Percentiles rank a stretch among this genome's conserved stretches.
Conservation (phyloP, 2,329 filamentous ascomycete species). For the Aspergillus alliaceus region DNA sequence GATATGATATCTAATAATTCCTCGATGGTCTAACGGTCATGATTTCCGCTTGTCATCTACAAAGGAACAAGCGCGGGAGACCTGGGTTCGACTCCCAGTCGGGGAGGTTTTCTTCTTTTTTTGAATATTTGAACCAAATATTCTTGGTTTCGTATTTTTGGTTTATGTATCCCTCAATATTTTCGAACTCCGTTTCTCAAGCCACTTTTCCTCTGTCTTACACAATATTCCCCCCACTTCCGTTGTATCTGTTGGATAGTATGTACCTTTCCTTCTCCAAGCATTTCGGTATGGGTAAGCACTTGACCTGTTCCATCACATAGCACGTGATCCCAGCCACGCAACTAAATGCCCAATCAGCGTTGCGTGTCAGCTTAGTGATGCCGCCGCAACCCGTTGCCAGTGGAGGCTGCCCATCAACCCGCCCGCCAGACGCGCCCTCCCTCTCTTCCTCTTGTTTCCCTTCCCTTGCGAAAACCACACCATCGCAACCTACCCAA, state of each 20-base stretch:
- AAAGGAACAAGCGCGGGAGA: conserved; percentile 13
- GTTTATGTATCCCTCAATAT: too few relatives aligned
- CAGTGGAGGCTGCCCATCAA: conserved; percentile 16
- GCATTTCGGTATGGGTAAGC: too few relatives aligned
- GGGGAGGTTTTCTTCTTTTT: conserved; percentile 5
- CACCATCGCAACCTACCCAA: background rate
- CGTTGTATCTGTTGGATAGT: too few relatives aligned
- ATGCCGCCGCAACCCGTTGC: background rate
- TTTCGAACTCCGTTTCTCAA: too few relatives aligned
- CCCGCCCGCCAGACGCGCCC: conserved; percentile 6
- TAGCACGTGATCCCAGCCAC: conserved; percentile 34
- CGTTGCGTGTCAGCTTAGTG: background rate
- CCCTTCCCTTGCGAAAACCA: conserved; percentile 2
- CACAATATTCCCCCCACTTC: too few relatives aligned
- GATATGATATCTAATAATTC: too few relatives aligned
- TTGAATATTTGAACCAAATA: too few relatives aligned
- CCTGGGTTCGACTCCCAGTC: conserved; percentile 14
- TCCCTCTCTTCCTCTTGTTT: conserved; percentile 10
- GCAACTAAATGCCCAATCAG: conserved; percentile 10
- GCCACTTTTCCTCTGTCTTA: too few relatives aligned
- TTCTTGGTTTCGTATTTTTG: background rate
- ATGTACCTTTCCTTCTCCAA: too few relatives aligned
- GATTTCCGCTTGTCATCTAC: conserved; percentile 16
- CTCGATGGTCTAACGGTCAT: conserved; percentile 17
- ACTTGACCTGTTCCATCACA: background rate